These are phyloP conservation scores for Sporodiniella umbellata DNA, from an alignment of 371 early-diverging fungal genomes.

Conservation along the genomic window DNA sequence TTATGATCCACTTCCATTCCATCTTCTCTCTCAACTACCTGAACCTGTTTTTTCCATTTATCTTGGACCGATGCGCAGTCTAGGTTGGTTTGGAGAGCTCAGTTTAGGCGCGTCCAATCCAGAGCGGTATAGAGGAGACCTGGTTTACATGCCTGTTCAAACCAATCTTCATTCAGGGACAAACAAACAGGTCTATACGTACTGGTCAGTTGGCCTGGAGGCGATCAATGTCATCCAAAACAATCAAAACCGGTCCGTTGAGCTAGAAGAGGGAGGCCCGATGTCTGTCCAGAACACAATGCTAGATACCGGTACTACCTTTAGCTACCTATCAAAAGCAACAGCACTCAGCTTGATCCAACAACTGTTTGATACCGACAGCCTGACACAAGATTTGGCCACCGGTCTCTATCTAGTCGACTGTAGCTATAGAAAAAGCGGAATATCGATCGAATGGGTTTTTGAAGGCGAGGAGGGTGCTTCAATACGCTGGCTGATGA, in stretches of 20 bases:
- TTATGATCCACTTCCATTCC: constrained; percentile 13
- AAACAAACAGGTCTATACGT: constrained; percentile 2
- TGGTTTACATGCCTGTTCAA: constrained; percentile 26
- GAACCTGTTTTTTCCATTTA: constrained; percentile 14
- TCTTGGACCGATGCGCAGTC: neutral
- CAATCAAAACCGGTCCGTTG: neutral
- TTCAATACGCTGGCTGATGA: neutral
- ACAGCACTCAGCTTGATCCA: no score
- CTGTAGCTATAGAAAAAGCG: constrained; percentile 2
- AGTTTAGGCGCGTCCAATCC: constrained; percentile 24
- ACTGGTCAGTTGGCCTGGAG: constrained; percentile 1
- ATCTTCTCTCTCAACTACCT: constrained; percentile 4
- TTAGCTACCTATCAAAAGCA: neutral
- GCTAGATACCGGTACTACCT: constrained; percentile 5
- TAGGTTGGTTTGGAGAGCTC: constrained; percentile 22
- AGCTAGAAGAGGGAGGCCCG: neutral
- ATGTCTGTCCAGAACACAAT: neutral
- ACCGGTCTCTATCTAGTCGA: constrained; percentile 6
- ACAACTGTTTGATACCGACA: constrained; percentile 9
- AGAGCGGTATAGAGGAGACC: constrained; percentile 11
- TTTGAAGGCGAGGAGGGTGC: neutral
- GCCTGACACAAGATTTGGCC: neutral
- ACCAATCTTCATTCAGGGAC: neutral
- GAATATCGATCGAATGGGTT: neutral
- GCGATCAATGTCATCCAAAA: neutral